phyloP scores from a whole-genome alignment of 2,329 filamentous ascomycete species.

The Diaporthe australafricana region DNA sequence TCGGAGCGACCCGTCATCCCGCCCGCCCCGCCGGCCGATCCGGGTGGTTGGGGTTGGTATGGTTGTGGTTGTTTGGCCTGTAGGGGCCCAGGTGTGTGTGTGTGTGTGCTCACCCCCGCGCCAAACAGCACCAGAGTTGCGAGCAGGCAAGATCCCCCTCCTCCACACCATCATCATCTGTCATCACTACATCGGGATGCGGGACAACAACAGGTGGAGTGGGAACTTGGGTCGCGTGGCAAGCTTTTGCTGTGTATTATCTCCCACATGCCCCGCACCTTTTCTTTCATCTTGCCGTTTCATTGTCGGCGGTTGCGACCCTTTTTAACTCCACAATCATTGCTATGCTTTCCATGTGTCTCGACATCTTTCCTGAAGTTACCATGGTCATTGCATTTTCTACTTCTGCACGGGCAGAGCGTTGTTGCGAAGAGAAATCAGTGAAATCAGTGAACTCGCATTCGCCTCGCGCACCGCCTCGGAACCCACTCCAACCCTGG shows the following conservation, averaged over 20 bases:
- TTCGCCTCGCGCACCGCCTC: background rate
- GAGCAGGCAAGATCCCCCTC: background rate
- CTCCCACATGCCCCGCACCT: background rate
- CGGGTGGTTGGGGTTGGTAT: background rate
- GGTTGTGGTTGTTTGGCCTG: too few species aligned
- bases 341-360: too few species aligned
- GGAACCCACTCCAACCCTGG: background rate
- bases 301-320: too few species aligned
- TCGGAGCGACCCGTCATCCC: constrained; percentile 19
- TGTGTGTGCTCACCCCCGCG: background rate
- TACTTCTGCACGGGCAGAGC: background rate
- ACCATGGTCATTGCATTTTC: background rate
- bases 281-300: background rate
- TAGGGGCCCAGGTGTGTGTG: too few species aligned
- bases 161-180: background rate
- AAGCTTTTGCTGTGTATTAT: background rate
- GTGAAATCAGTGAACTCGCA: background rate
- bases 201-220: background rate
- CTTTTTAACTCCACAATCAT: background rate
- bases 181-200: background rate
- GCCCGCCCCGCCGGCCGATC: constrained; percentile 14
- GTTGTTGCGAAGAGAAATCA: background rate
- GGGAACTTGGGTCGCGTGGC: background rate
- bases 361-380: background rate
- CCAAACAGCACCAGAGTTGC: too few species aligned